phyloP scores from a whole-genome alignment of 176 grass and related monocot genomes.

The Elaeis guineensis region DNA sequence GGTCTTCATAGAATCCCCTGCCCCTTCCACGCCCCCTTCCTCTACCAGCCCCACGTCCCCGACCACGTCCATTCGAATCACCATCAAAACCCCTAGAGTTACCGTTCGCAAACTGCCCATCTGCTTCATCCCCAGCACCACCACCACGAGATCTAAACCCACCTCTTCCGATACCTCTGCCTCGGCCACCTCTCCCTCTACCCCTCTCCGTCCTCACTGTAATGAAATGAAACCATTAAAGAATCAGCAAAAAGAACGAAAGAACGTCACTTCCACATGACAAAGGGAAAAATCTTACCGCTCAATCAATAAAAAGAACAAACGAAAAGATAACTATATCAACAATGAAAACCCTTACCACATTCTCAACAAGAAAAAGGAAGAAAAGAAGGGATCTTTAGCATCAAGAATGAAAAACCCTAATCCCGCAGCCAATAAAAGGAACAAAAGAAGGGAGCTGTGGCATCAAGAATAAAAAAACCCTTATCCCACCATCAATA shows the following conservation, averaged over 20 bases:
- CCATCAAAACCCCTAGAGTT: not conserved
- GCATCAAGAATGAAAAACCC: not conserved
- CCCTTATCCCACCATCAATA: not conserved
- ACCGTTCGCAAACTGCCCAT: not conserved
- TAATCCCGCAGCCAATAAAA: not conserved
- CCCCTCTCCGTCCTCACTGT: not conserved
- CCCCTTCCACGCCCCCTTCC: slow-evolving; percentile 13
- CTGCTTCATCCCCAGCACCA: not conserved
- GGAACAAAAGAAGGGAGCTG: not conserved
- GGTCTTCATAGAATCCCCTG: slow-evolving; percentile 10
- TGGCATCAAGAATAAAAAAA: not conserved
- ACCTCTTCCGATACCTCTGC: not conserved
- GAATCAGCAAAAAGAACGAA: not conserved
- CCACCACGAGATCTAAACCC: not conserved
- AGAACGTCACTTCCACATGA: not conserved
- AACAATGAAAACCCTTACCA: not conserved
- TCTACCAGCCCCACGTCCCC: slow-evolving; percentile 1
- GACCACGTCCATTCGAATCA: not conserved
- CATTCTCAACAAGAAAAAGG: not conserved
- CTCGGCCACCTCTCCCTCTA: slow-evolving; percentile 11
- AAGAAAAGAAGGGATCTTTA: not conserved
- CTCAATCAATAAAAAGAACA: too few relatives aligned
- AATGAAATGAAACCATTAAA: not conserved
- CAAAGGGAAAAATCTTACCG: too few relatives aligned
- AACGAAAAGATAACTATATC: not conserved